phyloP scores from a whole-genome alignment of 208 protist genomes.

The Porcisia deanei region DNA sequence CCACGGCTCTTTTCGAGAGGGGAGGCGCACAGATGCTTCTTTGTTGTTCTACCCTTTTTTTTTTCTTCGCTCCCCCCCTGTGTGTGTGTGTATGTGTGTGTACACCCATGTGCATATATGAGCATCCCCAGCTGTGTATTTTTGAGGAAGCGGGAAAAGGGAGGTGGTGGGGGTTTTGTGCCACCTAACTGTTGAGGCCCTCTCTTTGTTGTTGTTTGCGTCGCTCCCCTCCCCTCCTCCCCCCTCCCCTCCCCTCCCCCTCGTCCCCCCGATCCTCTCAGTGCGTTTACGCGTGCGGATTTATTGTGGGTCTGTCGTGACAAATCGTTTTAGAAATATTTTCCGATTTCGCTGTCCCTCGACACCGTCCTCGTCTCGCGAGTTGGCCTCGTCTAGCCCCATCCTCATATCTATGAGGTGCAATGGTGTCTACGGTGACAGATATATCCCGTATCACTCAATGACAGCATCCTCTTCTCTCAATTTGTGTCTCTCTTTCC shows the following conservation, averaged over 20 bases:
- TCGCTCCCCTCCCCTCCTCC: too few relatives aligned
- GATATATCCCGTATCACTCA: not conserved
- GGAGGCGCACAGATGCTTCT: not conserved
- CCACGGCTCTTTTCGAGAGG: not conserved
- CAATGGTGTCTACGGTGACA: not conserved
- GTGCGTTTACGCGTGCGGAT: too few relatives aligned
- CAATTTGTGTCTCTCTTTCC: not conserved
- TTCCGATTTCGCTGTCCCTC: not conserved
- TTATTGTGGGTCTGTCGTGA: not conserved
- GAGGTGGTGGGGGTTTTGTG: too few relatives aligned
- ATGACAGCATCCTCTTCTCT: not conserved
- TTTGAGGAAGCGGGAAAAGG: too few relatives aligned
- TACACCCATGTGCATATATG: not conserved
- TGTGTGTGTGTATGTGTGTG: not conserved
- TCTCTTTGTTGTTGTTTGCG: too few relatives aligned
- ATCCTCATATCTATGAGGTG: not conserved
- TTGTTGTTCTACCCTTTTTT: not conserved
- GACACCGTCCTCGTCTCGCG: not conserved
- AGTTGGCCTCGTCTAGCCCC: not conserved
- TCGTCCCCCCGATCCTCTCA: too few relatives aligned
- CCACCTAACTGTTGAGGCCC: too few relatives aligned
- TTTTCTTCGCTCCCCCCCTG: not conserved
- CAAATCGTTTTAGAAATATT: too few relatives aligned
- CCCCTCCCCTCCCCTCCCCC: too few relatives aligned
- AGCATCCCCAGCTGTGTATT: not conserved